Evolutionary conservation across 2,329 filamentous ascomycete genomes (phyloP).

Genomic region (Curvularia eragrostidis): DNA sequence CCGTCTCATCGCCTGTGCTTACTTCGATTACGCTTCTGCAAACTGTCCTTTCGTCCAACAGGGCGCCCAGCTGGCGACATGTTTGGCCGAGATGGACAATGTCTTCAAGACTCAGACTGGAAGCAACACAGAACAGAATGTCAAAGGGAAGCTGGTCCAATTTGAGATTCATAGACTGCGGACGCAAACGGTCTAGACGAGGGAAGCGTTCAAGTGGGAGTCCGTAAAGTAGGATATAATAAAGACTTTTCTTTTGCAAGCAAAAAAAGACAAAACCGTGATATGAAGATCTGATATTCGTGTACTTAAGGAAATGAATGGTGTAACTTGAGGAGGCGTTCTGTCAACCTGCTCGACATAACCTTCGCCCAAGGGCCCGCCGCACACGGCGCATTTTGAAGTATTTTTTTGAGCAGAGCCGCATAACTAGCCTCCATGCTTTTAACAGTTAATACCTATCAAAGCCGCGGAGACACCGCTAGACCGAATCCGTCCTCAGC

Average conservation of each 20-base stretch:
- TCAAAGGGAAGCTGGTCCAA: constrained; percentile 66
- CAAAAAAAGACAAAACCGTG: too few relatives aligned
- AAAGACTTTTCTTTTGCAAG: too few relatives aligned
- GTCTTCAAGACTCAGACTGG: constrained; percentile 64
- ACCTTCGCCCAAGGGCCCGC: too few relatives aligned
- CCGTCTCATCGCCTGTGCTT: constrained; percentile 24
- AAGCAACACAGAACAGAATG: constrained; percentile 66
- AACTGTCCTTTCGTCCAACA: constrained; percentile 63
- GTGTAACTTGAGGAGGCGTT: too few relatives aligned
- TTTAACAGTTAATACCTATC: too few relatives aligned
- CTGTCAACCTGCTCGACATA: too few relatives aligned
- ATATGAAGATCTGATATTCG: not conserved
- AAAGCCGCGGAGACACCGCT: too few relatives aligned
- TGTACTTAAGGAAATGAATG: too few relatives aligned
- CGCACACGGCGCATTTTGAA: too few relatives aligned
- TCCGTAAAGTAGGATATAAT: not conserved
- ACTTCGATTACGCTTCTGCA: constrained; percentile 67
- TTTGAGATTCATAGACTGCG: constrained; percentile 34
- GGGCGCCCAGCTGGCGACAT: constrained; percentile 59
- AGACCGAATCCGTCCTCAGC: too few relatives aligned
- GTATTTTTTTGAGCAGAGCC: too few relatives aligned
- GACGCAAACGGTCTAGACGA: not conserved
- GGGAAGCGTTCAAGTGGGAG: not conserved
- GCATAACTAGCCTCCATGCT: too few relatives aligned
- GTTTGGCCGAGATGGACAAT: constrained; percentile 63